A percentile compares a stretch with the other conserved stretches of the same genome.
Conservation (phyloP, 176 grass and related monocot species). For the Aegilops umbellulata region DNA sequence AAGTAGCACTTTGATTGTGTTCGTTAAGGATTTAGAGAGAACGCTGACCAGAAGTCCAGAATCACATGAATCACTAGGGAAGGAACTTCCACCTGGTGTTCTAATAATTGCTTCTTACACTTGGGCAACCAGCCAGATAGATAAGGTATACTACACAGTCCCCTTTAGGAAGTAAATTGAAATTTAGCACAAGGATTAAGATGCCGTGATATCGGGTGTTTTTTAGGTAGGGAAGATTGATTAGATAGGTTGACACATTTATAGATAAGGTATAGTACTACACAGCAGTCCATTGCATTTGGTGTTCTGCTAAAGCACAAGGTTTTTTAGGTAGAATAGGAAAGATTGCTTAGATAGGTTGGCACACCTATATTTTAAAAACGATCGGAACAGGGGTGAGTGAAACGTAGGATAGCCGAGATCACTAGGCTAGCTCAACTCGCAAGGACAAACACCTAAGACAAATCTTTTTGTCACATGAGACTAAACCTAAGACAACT, state of each 20-base stretch:
- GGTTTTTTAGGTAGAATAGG: background rate
- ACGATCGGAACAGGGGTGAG: background rate
- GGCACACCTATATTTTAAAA: background rate
- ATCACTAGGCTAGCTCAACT: background rate
- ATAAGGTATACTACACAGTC: slow-evolving; percentile 55
- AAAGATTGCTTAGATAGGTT: background rate
- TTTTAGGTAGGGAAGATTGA: background rate
- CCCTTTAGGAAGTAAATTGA: background rate
- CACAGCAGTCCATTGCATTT: too few relatives aligned
- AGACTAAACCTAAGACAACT: too few relatives aligned
- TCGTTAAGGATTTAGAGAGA: slow-evolving; percentile 69
- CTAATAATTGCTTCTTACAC: slow-evolving; percentile 73
- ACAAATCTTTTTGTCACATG: too few relatives aligned
- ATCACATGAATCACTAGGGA: slow-evolving; percentile 41
- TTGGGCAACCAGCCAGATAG: slow-evolving; percentile 47
- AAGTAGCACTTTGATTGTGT: slow-evolving; percentile 64
- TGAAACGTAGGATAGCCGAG: background rate
- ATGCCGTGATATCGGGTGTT: background rate
- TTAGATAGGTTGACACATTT: background rate
- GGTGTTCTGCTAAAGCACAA: background rate
- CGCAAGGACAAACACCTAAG: background rate
- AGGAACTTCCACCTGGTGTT: slow-evolving; percentile 68
- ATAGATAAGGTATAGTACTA: background rate
- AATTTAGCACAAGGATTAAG: background rate
- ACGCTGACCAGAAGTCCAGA: slow-evolving; percentile 43